These are phyloP conservation scores for Oryza nivara DNA, from an alignment of 176 grass and related monocot genomes.

Conservation along the genomic window DNA sequence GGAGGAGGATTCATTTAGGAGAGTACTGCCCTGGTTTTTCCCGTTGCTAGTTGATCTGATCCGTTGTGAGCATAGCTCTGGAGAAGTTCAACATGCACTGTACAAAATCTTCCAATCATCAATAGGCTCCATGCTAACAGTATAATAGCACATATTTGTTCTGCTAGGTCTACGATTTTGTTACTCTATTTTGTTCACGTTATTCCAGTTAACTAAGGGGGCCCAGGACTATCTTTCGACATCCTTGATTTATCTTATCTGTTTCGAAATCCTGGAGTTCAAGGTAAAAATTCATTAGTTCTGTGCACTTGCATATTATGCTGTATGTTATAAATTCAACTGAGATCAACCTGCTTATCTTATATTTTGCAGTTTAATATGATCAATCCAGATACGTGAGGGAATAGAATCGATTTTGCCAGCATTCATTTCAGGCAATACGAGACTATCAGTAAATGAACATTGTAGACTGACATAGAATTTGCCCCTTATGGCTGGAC, in stretches of 20 bases:
- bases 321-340: neutral
- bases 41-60: slow-evolving; percentile 84
- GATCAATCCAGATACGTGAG: neutral
- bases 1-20: slow-evolving; percentile 67
- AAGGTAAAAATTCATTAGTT: slow-evolving; percentile 37
- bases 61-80: slow-evolving; percentile 86
- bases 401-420: neutral
- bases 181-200: slow-evolving; percentile 5
- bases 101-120: slow-evolving; percentile 75
- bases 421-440: neutral
- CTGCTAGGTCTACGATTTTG: slow-evolving; percentile 14
- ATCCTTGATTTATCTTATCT: neutral
- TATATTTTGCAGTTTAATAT: slow-evolving; percentile 28
- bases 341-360: neutral
- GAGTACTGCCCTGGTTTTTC: slow-evolving; percentile 73
- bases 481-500: neutral
- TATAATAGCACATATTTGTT: slow-evolving; percentile 21
- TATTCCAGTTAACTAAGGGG: neutral
- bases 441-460: neutral
- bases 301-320: slow-evolving; percentile 9
- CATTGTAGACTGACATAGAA: neutral
- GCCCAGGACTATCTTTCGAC: neutral
- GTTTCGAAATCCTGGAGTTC: neutral
- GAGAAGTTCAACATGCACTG: slow-evolving; percentile 70
- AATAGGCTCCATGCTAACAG: slow-evolving; percentile 63